phyloP scores from a whole-genome alignment of 768 basidiomycete species.

The Suillus subalutaceus region DNA sequence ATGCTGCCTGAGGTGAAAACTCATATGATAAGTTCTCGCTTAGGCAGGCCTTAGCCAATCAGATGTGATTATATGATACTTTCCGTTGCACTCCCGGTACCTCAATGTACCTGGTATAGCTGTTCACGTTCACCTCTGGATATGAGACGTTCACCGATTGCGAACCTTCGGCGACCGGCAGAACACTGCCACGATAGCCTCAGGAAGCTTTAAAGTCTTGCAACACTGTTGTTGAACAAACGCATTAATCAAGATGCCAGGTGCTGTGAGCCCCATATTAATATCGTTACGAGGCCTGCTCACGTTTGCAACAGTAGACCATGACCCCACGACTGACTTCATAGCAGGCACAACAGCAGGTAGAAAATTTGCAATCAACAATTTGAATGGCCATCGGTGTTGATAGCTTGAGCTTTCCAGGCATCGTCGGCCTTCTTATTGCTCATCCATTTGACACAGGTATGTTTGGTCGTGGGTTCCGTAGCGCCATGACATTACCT shows the following conservation, averaged over 20 bases:
- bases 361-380: constrained; percentile 18
- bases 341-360: constrained; percentile 75
- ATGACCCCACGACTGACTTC: constrained; percentile 75
- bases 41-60: too few species aligned
- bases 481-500: neutral
- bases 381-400: neutral
- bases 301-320: constrained; percentile 26
- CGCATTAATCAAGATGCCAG: constrained; percentile 2
- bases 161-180: too few species aligned
- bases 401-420: constrained; percentile 26
- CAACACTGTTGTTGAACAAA: neutral
- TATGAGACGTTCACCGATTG: too few species aligned
- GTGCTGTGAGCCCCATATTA: neutral
- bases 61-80: too few species aligned
- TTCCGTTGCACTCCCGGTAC: too few species aligned
- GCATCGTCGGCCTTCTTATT: constrained; percentile 65
- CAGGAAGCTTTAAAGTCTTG: neutral
- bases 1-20: too few species aligned
- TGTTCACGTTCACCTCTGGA: too few species aligned
- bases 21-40: too few species aligned
- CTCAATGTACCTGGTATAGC: too few species aligned
- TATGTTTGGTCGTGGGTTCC: constrained; percentile 21
- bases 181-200: too few species aligned
- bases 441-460: constrained; percentile 83
- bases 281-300: neutral